A percentile compares a stretch with the other conserved stretches of the same genome.
These are phyloP conservation scores for Starmerella apis DNA, from an alignment of 805 yeast species.

Conservation along the genomic window DNA sequence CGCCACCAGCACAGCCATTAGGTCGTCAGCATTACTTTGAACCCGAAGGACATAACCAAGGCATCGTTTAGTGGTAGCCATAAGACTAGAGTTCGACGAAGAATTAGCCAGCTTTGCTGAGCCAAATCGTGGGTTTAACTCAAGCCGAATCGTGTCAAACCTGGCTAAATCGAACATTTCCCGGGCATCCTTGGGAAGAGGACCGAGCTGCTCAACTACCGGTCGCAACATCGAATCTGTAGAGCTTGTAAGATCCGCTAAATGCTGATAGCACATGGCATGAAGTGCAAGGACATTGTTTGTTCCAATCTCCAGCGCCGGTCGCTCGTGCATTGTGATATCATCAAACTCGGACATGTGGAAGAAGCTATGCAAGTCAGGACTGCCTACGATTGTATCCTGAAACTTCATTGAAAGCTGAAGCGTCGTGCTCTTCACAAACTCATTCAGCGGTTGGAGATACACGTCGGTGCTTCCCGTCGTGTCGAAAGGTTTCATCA, in stretches of 20 bases:
- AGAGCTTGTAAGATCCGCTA: conserved; percentile 23
- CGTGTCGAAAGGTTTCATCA: conserved; percentile 49
- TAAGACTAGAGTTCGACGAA: conserved; percentile 28
- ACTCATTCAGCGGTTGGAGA: conserved; percentile 71
- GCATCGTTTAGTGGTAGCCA: conserved; percentile 53
- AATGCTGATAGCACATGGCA: conserved; percentile 30
- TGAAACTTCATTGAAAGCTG: conserved; percentile 39
- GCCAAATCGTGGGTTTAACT: conserved; percentile 47
- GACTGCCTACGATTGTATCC: conserved; percentile 40
- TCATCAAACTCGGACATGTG: conserved; percentile 56
- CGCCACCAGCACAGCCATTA: conserved; percentile 57
- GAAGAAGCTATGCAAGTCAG: conserved; percentile 50
- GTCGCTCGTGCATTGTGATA: conserved; percentile 42
- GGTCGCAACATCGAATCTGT: conserved; percentile 46
- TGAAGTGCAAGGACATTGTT: conserved; percentile 34
- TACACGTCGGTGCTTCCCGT: conserved; percentile 45
- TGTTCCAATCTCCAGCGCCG: conserved; percentile 32
- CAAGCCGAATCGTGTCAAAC: conserved; percentile 44
- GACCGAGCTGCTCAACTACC: conserved; percentile 37
- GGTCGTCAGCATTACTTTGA: conserved; percentile 51
- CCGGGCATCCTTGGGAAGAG: conserved; percentile 37
- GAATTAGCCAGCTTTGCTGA: conserved; percentile 22
- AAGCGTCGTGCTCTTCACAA: conserved; percentile 43
- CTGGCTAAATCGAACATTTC: conserved; percentile 43
- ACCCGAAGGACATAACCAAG: conserved; percentile 73